Evolutionary conservation across 2,329 filamentous ascomycete genomes (phyloP).

Genomic region (Penicillium verrucosum): DNA sequence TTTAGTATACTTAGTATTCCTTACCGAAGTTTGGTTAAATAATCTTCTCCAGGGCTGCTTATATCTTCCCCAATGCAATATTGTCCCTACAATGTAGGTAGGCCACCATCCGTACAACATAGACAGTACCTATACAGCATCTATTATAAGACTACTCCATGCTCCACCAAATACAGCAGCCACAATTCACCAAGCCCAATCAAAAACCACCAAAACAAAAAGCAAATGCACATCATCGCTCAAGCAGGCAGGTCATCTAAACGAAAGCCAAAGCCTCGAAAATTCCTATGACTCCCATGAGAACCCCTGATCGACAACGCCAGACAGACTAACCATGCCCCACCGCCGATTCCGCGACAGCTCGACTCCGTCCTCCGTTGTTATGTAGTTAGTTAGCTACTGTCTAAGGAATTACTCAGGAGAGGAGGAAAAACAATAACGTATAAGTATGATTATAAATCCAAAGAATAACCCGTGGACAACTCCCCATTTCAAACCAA

Average conservation of each 20-base stretch:
- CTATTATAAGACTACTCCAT: neutral
- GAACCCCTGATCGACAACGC: conserved; percentile 13
- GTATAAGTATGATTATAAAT: too few species aligned
- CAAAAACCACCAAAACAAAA: neutral
- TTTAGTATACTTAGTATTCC: too few species aligned
- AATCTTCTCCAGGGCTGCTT: too few species aligned
- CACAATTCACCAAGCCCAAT: neutral
- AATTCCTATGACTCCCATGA: neutral
- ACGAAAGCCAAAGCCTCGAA: neutral
- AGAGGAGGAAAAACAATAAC: neutral
- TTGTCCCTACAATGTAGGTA: neutral
- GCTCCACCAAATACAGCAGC: neutral
- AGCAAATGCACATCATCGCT: neutral
- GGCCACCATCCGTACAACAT: neutral
- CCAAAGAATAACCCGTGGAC: neutral
- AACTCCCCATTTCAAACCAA: neutral
- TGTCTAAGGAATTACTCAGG: neutral
- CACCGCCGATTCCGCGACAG: neutral
- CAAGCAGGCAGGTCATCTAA: conserved; percentile 7
- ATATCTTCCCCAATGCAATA: too few species aligned
- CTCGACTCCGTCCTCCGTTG: neutral
- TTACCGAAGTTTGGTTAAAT: too few species aligned
- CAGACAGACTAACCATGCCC: neutral
- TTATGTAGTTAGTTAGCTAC: too few species aligned
- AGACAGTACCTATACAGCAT: neutral